Base-by-base conservation (phyloP, 257 asterid species). In the Marsdenia floribunda region DNA sequence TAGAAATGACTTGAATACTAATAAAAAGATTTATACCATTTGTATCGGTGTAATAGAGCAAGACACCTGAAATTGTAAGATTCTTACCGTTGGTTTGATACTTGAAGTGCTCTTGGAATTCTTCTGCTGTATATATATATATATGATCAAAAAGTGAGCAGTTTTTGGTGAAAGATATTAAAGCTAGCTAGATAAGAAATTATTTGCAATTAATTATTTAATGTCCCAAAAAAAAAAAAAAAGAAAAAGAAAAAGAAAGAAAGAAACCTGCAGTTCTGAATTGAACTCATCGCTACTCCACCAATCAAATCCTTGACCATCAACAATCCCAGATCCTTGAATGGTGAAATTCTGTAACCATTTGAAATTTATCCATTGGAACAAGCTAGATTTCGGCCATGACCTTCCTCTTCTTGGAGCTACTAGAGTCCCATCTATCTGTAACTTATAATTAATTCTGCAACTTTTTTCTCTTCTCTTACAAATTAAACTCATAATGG, bases 221-320 rank as follows among this genome's bases (percentile, higher is more conserved):
- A 40, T 35, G 11, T 49, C 24, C 50, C n/a, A n/a, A n/a, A n/a
- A n/a, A n/a, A n/a, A n/a, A n/a, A n/a, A n/a, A n/a, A n/a, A n/a
- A n/a, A 57, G 66, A 77, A 42, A 42, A 42, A 42, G 8, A 42
- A 42, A 42, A 6, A 42, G 7, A 44, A 44, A 42, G 5, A 42
- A 5, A 42, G 46, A 44, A 6, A 87, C 95, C 83, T 86, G 86
- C 40, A 71, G 73, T n/a, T 47, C 47, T 16, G 19, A 38, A 75
- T 85, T 78, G 22, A 68, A 68, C 59, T 73, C 81, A 54, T 10
- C 7, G 73, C 83, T 80, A 70, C 63, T 71, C 96, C 97, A 90
- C 97, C 97, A 92, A 79, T 86, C 84, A 70, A 81, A 84, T 63
- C 96, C 97, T 80, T 85, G 97, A 73, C 97, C 97, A 84, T 92